Base-by-base conservation (phyloP, 805 yeast species). In the Kregervanrija fluxuum region DNA sequence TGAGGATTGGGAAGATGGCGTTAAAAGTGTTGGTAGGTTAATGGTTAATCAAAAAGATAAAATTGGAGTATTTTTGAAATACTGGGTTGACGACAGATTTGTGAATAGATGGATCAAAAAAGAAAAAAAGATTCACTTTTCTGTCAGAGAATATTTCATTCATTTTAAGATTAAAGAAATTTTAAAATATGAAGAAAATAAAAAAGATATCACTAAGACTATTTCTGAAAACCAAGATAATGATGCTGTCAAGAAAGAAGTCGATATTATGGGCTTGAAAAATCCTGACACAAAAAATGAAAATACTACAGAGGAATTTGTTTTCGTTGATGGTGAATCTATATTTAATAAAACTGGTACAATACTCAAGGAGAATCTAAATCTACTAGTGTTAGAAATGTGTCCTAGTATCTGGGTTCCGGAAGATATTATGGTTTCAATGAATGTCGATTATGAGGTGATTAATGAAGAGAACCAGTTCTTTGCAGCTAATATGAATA, bases 381-480 rank as follows among this genome's bases (percentile, higher is more conserved):
- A 50, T 30, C 37, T 55, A 11, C 45, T 62, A 15, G 59, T 54
- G 11, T 42, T 64, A 14, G 68, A 64, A 40, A 22, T 61, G 10
- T 51, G 59, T 41, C 67, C 67, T 1, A 54, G 51, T 16, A 49
- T 64, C 11, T 64, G 67, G 67, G 49, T 64, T 4, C 66, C 67
- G 0, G 53, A 59, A 35, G 66, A 60, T 47, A 33, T 59, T 15
- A 38, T 60, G 15, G 33, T 52, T 30, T 57, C 56, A 17, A 37
- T 55, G 12, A 51, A 50, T n/a, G 38, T 58, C 5, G 40, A 43
- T 11, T 57, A 55, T 45, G 62, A 57, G 32, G 45, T 56, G 12
- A 49, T 59, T 3, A 49, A 54, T 9, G 51, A 54, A 14, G 55
- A 51, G 6, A 60, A 59, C 48, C 51, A 51, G 13, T 49, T 52